These are phyloP conservation scores for Cutaneotrichosporon spelunceum DNA, from an alignment of 1,284 basidiomycete genomes.

Conservation along the genomic window DNA sequence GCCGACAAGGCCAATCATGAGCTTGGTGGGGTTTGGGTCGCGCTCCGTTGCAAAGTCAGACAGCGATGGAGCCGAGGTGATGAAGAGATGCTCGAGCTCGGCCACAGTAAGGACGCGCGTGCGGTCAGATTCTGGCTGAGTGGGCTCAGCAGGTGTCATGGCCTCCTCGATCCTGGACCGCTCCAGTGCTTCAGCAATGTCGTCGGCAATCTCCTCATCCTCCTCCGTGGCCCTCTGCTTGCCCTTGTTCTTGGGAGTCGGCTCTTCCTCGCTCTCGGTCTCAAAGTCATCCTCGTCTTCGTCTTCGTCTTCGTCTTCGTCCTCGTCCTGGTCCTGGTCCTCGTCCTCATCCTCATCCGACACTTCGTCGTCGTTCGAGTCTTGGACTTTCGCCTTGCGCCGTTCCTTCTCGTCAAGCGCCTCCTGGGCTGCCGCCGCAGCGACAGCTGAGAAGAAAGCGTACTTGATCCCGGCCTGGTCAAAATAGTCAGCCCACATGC, in stretches of 20 bases:
- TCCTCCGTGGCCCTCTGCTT: constrained; percentile 22
- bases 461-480: constrained; percentile 75
- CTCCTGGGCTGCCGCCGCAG: constrained; percentile 79
- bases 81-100: constrained; percentile 85
- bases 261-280: constrained; percentile 28
- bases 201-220: constrained; percentile 21
- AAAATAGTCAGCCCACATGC: constrained; percentile 89
- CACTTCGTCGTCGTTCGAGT: constrained; percentile 34
- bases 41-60: constrained; percentile 64
- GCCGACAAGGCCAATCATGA: constrained; percentile 65
- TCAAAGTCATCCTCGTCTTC: constrained; percentile 38
- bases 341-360: constrained; percentile 33
- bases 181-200: constrained; percentile 32
- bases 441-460: constrained; percentile 94
- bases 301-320: constrained; percentile 18
- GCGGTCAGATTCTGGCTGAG: constrained; percentile 59
- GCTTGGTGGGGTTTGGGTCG: constrained; percentile 63
- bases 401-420: constrained; percentile 56
- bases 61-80: constrained; percentile 71
- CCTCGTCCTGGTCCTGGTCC: constrained; percentile 34
- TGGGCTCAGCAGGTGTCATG: neutral
- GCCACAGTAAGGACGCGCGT: constrained; percentile 78
- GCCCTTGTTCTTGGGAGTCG: constrained; percentile 37
- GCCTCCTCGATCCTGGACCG: constrained; percentile 21
- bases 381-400: constrained; percentile 40